These are phyloP conservation scores for Ustilago cynodontis DNA, from an alignment of 1,284 basidiomycete species.

Conservation along the genomic window DNA sequence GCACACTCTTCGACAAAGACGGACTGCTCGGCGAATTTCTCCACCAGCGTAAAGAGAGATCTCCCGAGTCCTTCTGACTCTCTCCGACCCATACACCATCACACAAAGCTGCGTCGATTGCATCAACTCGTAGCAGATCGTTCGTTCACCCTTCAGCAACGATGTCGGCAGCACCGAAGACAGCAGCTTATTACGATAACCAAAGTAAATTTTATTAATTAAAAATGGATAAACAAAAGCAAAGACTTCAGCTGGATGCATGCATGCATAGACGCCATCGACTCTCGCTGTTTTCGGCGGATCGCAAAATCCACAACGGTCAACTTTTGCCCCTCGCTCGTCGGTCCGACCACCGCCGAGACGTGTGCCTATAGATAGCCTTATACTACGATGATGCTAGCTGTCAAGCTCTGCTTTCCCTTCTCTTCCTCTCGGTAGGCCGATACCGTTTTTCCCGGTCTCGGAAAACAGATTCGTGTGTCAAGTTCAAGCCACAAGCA, in stretches of 20 bases:
- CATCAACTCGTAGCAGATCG: too few relatives aligned
- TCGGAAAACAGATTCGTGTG: not conserved
- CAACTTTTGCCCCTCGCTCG: slow-evolving; percentile 1
- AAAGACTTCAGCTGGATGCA: not conserved
- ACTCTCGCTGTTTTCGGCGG: slow-evolving; percentile 22
- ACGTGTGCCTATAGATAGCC: not conserved
- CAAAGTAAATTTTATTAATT: not conserved
- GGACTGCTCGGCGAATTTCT: too few relatives aligned
- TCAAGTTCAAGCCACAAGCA: not conserved
- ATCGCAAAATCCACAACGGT: slow-evolving; percentile 7
- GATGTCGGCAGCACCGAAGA: too few relatives aligned
- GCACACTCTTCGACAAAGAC: too few relatives aligned
- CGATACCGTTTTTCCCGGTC: slow-evolving; percentile 3
- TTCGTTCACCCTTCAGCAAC: too few relatives aligned
- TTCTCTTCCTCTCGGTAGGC: not conserved
- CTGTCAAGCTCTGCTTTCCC: slow-evolving; percentile 21
- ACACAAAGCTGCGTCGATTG: too few relatives aligned
- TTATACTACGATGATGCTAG: not conserved
- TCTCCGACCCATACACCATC: too few relatives aligned
- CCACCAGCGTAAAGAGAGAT: too few relatives aligned
- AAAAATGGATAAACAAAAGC: not conserved
- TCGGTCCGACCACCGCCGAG: slow-evolving; percentile 25
- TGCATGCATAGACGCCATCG: not conserved
- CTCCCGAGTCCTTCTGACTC: too few relatives aligned
- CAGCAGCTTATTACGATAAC: too few relatives aligned